Conservation (phyloP, 1,284 basidiomycete species). For the Cutaneotrichosporon cavernicola region DNA sequence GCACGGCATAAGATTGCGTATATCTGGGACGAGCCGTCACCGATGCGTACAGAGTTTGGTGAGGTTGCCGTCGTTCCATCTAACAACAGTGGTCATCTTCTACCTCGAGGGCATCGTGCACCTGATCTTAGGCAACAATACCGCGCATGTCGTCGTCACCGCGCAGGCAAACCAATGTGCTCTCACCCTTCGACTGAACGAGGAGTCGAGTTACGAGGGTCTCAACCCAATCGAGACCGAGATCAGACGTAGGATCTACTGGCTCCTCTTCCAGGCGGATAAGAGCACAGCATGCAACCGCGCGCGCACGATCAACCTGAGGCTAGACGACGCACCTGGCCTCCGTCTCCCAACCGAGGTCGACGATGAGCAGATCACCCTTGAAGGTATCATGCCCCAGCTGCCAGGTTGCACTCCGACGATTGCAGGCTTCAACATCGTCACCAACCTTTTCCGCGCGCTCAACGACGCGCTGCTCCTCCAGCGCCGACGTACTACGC, state of each 20-base stretch:
- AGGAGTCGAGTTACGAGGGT: slow-evolving; percentile 43
- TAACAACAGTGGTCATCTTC: slow-evolving; percentile 23
- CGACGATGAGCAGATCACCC: slow-evolving; percentile 51
- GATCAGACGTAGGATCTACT: slow-evolving; percentile 43
- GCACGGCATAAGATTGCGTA: slow-evolving; percentile 36
- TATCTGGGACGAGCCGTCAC: slow-evolving; percentile 37
- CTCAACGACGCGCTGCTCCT: slow-evolving; percentile 43
- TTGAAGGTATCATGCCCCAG: slow-evolving; percentile 42
- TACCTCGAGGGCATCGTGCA: slow-evolving; percentile 45
- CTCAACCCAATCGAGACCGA: slow-evolving; percentile 44
- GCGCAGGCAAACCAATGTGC: slow-evolving; percentile 45
- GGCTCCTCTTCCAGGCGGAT: slow-evolving; percentile 50
- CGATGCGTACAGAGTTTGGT: slow-evolving; percentile 24
- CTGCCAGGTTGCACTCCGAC: slow-evolving; percentile 39
- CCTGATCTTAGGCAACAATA: slow-evolving; percentile 45
- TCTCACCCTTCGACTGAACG: slow-evolving; percentile 42
- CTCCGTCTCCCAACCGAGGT: slow-evolving; percentile 45
- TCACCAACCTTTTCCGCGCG: slow-evolving; percentile 44
- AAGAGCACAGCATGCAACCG: slow-evolving; percentile 47
- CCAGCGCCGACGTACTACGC: slow-evolving; percentile 37
- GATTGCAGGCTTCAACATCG: slow-evolving; percentile 48
- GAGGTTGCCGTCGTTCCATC: not conserved
- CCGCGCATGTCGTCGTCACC: slow-evolving; percentile 42
- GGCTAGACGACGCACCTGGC: slow-evolving; percentile 39
- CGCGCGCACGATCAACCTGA: slow-evolving; percentile 37